These are phyloP conservation scores for Acanthamoeba castellanii DNA, from an alignment of 208 protist genomes.

Conservation along the genomic window DNA sequence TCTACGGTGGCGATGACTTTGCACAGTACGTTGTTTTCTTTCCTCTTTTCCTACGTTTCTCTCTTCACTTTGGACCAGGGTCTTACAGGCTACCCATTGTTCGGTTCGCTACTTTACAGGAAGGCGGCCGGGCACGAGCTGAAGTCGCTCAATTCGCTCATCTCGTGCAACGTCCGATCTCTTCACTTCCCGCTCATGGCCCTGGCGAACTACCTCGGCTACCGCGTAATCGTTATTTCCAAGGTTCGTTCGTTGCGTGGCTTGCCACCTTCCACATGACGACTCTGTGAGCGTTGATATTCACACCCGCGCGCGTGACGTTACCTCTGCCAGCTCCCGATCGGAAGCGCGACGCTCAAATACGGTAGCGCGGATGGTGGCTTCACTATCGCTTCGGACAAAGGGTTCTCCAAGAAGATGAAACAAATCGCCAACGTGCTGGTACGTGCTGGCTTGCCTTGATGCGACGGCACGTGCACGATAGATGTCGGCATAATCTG, in stretches of 20 bases:
- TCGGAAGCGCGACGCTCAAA: neutral
- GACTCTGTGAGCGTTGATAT: neutral
- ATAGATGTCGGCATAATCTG: neutral
- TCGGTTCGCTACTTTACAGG: neutral
- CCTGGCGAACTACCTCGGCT: constrained; percentile 60
- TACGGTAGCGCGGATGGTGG: constrained; percentile 61
- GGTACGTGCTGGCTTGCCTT: neutral
- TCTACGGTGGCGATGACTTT: constrained; percentile 74
- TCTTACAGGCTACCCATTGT: neutral
- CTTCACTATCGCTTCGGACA: constrained; percentile 15
- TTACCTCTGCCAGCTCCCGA: constrained; percentile 19
- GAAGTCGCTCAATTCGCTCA: constrained; percentile 69
- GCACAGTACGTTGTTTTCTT: constrained; percentile 29
- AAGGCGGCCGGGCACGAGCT: constrained; percentile 69
- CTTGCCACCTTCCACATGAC: neutral
- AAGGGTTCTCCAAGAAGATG: constrained; percentile 28
- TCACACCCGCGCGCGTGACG: no score
- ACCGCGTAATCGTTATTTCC: constrained; percentile 57
- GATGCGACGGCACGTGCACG: neutral
- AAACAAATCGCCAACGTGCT: constrained; percentile 27
- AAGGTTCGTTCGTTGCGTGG: constrained; percentile 37
- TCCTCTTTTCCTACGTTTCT: neutral
- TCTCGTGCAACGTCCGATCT: constrained; percentile 61
- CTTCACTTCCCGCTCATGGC: constrained; percentile 77
- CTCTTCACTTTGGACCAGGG: neutral